Evolutionary conservation across 2,329 filamentous ascomycete genomes (phyloP).

Genomic region (Pyrenochaeta sp.): DNA sequence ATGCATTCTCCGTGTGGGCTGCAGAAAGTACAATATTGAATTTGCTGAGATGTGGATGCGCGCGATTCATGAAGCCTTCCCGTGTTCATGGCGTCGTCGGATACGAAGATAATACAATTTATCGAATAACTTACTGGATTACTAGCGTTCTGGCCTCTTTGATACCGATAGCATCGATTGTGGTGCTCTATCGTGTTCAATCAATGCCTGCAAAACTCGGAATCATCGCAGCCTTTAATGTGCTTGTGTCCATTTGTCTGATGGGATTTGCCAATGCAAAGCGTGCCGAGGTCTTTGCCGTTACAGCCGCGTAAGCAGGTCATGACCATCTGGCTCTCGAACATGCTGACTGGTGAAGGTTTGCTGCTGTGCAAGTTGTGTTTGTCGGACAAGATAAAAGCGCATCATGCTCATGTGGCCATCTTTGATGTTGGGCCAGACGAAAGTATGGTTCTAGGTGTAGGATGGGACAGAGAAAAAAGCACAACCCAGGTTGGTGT

Average conservation of each 20-base stretch:
- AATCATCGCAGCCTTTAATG: constrained; percentile 18
- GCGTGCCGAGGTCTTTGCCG: constrained; percentile 15
- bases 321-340: no score
- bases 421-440: no score
- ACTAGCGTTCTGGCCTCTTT: constrained; percentile 23
- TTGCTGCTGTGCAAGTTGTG: no score
- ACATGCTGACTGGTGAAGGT: no score
- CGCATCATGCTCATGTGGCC: no score
- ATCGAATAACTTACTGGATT: constrained; percentile 9
- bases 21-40: not conserved
- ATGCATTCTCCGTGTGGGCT: constrained; percentile 15
- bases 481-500: no score
- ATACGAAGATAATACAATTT: constrained; percentile 11
- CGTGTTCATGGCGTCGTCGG: constrained; percentile 5
- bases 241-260: constrained; percentile 15
- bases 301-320: constrained; percentile 23
- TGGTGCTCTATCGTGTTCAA: constrained; percentile 11
- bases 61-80: constrained; percentile 16
- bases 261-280: constrained; percentile 16
- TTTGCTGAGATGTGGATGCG: constrained; percentile 12
- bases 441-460: no score
- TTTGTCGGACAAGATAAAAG: no score
- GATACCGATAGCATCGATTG: constrained; percentile 26
- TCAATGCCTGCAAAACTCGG: constrained; percentile 6
- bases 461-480: no score